Percentiles rank a stretch among this genome's conserved stretches.
Conservation (phyloP, 2,329 filamentous ascomycete genomes). For the Aquanectria penicillioides region DNA sequence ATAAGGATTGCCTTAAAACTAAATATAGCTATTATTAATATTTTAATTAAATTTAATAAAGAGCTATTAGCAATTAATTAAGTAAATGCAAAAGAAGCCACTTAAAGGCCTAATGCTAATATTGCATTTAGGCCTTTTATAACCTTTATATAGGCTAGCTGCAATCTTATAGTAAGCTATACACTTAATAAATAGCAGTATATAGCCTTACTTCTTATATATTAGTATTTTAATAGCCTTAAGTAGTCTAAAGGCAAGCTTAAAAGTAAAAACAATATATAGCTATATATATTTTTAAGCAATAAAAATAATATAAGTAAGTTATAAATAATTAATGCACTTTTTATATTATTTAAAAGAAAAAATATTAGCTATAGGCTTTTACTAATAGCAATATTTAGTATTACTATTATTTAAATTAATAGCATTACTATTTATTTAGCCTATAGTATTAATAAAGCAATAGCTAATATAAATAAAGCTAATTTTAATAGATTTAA, state of each 20-base stretch:
- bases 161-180: background rate
- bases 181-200: background rate
- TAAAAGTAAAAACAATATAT: too few relatives aligned
- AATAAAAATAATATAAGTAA: slow-evolving; percentile 19
- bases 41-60: too few relatives aligned
- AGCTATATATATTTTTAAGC: slow-evolving; percentile 23
- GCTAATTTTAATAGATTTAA: background rate
- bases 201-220: slow-evolving; percentile 12
- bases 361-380: slow-evolving; percentile 1
- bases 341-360: slow-evolving; percentile 1
- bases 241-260: too few relatives aligned
- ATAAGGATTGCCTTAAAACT: too few relatives aligned
- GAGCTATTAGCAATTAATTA: too few relatives aligned
- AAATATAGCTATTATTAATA: too few relatives aligned
- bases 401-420: background rate
- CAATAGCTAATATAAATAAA: background rate
- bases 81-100: too few relatives aligned
- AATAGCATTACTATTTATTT: background rate
- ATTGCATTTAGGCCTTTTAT: background rate
- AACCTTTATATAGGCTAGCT: background rate
- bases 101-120: background rate
- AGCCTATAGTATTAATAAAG: background rate
- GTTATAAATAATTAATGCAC: slow-evolving; percentile 14
- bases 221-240: slow-evolving; percentile 1
- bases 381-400: slow-evolving; percentile 11